These are phyloP conservation scores for Verticillium tricorpus DNA, from an alignment of 2,329 filamentous ascomycete genomes.

Conservation along the genomic window DNA sequence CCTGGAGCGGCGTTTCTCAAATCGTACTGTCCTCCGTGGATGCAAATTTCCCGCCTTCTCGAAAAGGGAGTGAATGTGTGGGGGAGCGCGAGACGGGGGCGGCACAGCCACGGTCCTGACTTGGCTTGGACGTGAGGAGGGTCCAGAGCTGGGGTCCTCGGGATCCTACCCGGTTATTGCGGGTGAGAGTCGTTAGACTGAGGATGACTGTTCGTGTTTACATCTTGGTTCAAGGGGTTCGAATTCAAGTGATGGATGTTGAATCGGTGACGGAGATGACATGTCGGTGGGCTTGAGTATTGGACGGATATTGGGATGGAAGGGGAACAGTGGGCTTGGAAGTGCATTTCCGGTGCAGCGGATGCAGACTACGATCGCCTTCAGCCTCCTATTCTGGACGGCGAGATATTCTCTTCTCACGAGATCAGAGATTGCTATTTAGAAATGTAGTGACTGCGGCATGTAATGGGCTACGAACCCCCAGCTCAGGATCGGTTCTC, in stretches of 20 bases:
- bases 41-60: neutral
- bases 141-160: neutral
- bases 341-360: neutral
- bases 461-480: too few relatives aligned
- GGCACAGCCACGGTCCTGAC: neutral
- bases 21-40: neutral
- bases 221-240: neutral
- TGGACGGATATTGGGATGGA: neutral
- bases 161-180: neutral
- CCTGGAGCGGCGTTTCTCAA: neutral
- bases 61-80: neutral
- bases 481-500: too few relatives aligned
- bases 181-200: neutral
- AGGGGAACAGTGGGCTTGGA: neutral
- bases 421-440: too few relatives aligned
- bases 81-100: neutral
- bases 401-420: too few relatives aligned
- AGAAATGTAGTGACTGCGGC: too few relatives aligned
- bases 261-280: neutral
- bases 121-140: neutral
- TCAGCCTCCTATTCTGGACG: neutral
- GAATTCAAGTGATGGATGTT: neutral
- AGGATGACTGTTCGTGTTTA: neutral
- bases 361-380: neutral
- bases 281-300: neutral